Evolutionary conservation across 495 filamentous ascomycete genomes (phyloP).

Genomic region (Tuber indicum): DNA sequence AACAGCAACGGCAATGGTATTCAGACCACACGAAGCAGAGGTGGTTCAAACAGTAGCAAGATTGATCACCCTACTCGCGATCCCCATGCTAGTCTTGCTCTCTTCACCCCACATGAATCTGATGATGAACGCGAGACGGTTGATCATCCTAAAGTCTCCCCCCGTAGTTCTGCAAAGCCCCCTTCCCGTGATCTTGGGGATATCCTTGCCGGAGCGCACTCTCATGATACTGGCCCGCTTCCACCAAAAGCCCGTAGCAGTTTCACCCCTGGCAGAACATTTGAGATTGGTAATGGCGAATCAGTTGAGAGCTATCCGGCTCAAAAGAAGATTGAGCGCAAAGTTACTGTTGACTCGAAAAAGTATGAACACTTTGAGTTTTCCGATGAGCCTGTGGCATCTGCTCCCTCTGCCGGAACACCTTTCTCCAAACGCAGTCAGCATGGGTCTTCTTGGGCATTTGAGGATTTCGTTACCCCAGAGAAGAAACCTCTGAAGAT

Average conservation of each 20-base stretch:
- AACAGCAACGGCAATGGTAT: conserved; percentile 21
- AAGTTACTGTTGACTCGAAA: conserved; percentile 50
- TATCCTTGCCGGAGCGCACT: conserved; percentile 53
- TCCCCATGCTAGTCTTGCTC: conserved; percentile 69
- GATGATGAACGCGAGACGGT: conserved; percentile 44
- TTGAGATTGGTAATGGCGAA: conserved; percentile 33
- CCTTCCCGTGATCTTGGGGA: conserved; percentile 58
- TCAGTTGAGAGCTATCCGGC: conserved; percentile 33
- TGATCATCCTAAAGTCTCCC: conserved; percentile 41
- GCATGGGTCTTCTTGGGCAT: conserved; percentile 68
- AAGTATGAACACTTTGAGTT: conserved; percentile 88
- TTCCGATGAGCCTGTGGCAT: conserved; percentile 51
- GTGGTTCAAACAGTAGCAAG: conserved; percentile 28
- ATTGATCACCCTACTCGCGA: conserved; percentile 49
- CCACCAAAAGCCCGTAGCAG: conserved; percentile 37
- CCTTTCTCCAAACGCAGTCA: conserved; percentile 52
- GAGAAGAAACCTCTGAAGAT: conserved; percentile 55
- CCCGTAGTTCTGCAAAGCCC: conserved; percentile 55
- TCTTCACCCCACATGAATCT: conserved; percentile 61
- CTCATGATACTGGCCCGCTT: conserved; percentile 24
- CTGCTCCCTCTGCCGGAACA: conserved; percentile 42
- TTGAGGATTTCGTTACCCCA: conserved; percentile 78
- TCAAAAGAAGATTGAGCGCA: conserved; percentile 20
- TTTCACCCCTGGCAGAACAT: conserved; percentile 34
- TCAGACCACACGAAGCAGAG: conserved; percentile 21